These are phyloP conservation scores for Patellifolia procumbens DNA, from an alignment of 179 eudicot genomes.

Conservation along the genomic window DNA sequence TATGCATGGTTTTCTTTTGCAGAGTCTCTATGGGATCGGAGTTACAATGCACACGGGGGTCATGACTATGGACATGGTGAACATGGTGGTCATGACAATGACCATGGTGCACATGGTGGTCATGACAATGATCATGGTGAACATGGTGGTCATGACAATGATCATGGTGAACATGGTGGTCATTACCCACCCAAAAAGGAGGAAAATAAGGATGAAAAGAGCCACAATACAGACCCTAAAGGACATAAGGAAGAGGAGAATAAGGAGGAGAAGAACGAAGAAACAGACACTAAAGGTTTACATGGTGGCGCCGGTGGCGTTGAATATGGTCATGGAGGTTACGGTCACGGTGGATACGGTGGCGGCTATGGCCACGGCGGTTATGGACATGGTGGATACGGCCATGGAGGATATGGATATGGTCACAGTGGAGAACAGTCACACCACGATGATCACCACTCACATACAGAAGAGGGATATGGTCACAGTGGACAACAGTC, in stretches of 20 bases:
- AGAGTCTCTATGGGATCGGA: no score
- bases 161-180: not conserved
- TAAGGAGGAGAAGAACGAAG: no score
- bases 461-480: not conserved
- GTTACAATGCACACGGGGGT: no score
- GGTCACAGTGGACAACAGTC: not conserved
- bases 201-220: not conserved
- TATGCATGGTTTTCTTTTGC: not conserved
- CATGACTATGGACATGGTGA: not conserved
- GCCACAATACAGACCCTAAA: not conserved
- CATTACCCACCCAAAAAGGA: conserved; percentile 2
- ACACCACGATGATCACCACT: no score
- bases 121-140: not conserved
- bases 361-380: no score
- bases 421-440: not conserved
- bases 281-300: no score
- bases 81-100: not conserved
- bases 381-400: no score
- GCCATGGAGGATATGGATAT: no score
- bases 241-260: no score
- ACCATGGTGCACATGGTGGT: not conserved
- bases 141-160: no score
- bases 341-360: no score
- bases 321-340: not conserved
- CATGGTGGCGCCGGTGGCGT: not conserved